Evolutionary conservation across 2,329 filamentous ascomycete species (phyloP).

Genomic region (Aspergillus candidus): DNA sequence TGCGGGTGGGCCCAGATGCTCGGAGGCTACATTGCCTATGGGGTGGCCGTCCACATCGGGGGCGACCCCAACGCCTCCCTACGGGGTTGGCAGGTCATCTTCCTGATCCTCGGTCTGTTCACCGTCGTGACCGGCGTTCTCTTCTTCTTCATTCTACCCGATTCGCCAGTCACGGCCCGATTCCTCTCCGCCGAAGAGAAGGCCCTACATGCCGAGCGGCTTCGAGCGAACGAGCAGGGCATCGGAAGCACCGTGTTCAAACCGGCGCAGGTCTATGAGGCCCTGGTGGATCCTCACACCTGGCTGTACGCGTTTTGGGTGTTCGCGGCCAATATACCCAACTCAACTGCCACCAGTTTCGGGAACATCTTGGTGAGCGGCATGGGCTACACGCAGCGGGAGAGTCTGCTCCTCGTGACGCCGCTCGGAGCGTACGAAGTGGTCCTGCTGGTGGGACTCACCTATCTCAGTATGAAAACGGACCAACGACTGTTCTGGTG

Average conservation of each 20-base stretch:
- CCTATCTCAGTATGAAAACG: conserved; percentile 33
- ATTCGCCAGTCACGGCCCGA: conserved; percentile 27
- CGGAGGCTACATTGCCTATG: conserved; percentile 34
- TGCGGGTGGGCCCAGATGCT: conserved; percentile 34
- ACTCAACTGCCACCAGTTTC: conserved; percentile 34
- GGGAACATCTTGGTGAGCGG: conserved; percentile 35
- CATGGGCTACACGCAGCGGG: conserved; percentile 30
- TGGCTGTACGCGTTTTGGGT: conserved; percentile 34
- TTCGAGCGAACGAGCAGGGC: conserved; percentile 32
- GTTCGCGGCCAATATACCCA: conserved; percentile 35
- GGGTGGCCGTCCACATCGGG: conserved; percentile 23
- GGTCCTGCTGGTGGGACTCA: conserved; percentile 31
- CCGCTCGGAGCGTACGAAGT: conserved; percentile 36
- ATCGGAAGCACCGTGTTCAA: conserved; percentile 33
- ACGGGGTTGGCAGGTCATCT: conserved; percentile 34
- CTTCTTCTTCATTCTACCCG: conserved; percentile 34
- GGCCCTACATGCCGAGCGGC: conserved; percentile 26
- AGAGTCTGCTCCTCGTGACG: conserved; percentile 34
- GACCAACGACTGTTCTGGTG: conserved; percentile 31
- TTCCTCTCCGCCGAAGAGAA: conserved; percentile 31
- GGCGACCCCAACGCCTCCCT: conserved; percentile 24
- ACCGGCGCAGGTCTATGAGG: conserved; percentile 30
- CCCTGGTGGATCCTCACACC: conserved; percentile 29
- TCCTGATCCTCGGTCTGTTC: conserved; percentile 32
- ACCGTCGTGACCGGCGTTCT: conserved; percentile 31